Conservation (phyloP, 768 basidiomycete genomes). For the Lepiota brunneoincarnata region DNA sequence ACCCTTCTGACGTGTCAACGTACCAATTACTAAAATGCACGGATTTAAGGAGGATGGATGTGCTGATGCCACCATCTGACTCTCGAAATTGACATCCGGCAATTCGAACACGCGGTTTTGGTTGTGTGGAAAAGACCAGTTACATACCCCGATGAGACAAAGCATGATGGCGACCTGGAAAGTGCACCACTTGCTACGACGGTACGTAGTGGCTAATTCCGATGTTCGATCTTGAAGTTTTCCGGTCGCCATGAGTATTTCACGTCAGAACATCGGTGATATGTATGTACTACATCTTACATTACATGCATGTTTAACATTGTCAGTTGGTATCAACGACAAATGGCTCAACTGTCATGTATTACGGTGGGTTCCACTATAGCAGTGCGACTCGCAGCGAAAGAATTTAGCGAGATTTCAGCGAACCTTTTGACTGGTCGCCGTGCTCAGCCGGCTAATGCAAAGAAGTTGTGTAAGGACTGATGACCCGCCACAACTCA, state of each 20-base stretch:
- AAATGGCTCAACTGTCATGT: too few relatives aligned
- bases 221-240: too few relatives aligned
- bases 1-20: constrained; percentile 6
- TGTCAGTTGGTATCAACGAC: too few relatives aligned
- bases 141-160: background rate
- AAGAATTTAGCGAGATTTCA: constrained; percentile 10
- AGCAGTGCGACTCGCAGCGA: too few relatives aligned
- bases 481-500: background rate
- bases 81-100: background rate
- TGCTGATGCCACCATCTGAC: background rate
- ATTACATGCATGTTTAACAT: too few relatives aligned
- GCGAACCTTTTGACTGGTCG: constrained; percentile 1
- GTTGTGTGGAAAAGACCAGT: background rate
- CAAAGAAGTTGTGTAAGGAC: constrained; percentile 1
- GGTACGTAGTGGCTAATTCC: too few relatives aligned
- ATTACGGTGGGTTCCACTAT: too few relatives aligned
- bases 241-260: too few relatives aligned
- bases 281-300: too few relatives aligned
- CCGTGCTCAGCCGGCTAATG: background rate
- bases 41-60: background rate
- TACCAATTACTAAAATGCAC: background rate
- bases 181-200: background rate
- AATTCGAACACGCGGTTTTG: background rate
- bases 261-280: too few relatives aligned
- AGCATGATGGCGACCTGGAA: background rate